Evolutionary conservation across 805 yeast species (phyloP).

Genomic region (Soucietia sequanensis): DNA sequence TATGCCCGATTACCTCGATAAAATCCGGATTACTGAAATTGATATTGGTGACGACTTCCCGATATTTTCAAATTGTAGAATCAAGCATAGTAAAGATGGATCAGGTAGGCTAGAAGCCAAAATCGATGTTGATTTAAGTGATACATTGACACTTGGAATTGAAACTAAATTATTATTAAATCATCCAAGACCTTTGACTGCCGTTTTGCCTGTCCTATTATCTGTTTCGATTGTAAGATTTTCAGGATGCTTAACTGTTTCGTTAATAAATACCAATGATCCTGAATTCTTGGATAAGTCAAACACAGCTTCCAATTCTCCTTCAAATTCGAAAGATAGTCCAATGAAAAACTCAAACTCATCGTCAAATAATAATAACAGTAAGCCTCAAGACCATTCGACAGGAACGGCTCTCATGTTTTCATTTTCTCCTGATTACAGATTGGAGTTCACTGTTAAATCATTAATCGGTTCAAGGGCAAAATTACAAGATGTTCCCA

Average conservation of each 20-base stretch:
- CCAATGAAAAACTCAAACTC: too few relatives aligned
- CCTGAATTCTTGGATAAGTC: slow-evolving; percentile 22
- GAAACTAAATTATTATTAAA: slow-evolving; percentile 78
- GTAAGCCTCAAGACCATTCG: neutral
- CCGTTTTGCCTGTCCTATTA: slow-evolving; percentile 80
- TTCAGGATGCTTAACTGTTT: slow-evolving; percentile 84
- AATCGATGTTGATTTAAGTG: slow-evolving; percentile 87
- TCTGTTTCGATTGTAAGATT: slow-evolving; percentile 88
- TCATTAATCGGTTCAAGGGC: slow-evolving; percentile 92
- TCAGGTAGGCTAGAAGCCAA: slow-evolving; percentile 71
- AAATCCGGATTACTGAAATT: slow-evolving; percentile 76
- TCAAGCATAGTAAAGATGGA: slow-evolving; percentile 55
- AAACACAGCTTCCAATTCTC: slow-evolving; percentile 10
- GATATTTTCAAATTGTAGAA: slow-evolving; percentile 88
- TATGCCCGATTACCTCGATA: slow-evolving; percentile 78
- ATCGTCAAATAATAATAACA: slow-evolving; percentile 5
- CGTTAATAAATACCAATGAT: slow-evolving; percentile 51
- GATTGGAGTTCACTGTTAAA: slow-evolving; percentile 83
- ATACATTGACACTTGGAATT: slow-evolving; percentile 80
- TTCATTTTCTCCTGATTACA: slow-evolving; percentile 87
- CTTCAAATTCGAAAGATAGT: slow-evolving; percentile 6
- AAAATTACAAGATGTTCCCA: slow-evolving; percentile 89
- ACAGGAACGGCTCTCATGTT: slow-evolving; percentile 74
- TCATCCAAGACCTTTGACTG: slow-evolving; percentile 80
- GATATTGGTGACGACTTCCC: slow-evolving; percentile 96